A percentile compares a stretch with the other conserved stretches of the same genome.
These are phyloP conservation scores for Sclerospora graminicola DNA, from an alignment of 352 stramenopile species.

Conservation along the genomic window DNA sequence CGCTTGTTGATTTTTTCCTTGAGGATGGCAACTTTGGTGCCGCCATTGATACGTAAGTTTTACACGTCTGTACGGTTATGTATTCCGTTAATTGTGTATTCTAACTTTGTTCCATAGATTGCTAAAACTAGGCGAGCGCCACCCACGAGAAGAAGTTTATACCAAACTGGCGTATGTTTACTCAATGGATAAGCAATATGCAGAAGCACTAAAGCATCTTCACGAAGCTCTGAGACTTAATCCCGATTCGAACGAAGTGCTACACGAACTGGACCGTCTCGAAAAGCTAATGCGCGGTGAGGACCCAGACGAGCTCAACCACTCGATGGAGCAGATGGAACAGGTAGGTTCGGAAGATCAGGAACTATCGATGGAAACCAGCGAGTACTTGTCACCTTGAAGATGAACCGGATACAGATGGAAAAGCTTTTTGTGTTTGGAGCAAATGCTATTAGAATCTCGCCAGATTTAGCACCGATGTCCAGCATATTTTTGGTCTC, in stretches of 20 bases:
- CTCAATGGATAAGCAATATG: constrained; percentile 56
- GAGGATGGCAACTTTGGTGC: constrained; percentile 34
- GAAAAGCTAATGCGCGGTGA: constrained; percentile 76
- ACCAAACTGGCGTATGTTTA: constrained; percentile 69
- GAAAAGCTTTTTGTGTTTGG: neutral
- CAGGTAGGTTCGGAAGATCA: constrained; percentile 43
- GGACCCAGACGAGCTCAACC: constrained; percentile 57
- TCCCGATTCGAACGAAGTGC: constrained; percentile 33
- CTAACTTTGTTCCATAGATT: constrained; percentile 17
- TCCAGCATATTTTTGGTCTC: too few relatives aligned
- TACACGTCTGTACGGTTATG: neutral
- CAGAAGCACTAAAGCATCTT: constrained; percentile 57
- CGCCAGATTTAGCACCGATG: neutral
- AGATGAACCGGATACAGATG: neutral
- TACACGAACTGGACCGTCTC: constrained; percentile 51
- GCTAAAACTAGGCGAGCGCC: constrained; percentile 33
- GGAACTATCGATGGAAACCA: constrained; percentile 42
- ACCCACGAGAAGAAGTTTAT: constrained; percentile 51
- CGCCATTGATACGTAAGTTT: constrained; percentile 49
- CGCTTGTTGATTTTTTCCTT: constrained; percentile 56
- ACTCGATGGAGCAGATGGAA: constrained; percentile 57
- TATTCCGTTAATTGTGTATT: constrained; percentile 1
- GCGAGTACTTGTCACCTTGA: constrained; percentile 35
- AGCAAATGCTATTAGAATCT: neutral
- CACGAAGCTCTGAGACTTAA: constrained; percentile 58